Conservation (phyloP, 306 rosid species). For the Comarum palustre region DNA sequence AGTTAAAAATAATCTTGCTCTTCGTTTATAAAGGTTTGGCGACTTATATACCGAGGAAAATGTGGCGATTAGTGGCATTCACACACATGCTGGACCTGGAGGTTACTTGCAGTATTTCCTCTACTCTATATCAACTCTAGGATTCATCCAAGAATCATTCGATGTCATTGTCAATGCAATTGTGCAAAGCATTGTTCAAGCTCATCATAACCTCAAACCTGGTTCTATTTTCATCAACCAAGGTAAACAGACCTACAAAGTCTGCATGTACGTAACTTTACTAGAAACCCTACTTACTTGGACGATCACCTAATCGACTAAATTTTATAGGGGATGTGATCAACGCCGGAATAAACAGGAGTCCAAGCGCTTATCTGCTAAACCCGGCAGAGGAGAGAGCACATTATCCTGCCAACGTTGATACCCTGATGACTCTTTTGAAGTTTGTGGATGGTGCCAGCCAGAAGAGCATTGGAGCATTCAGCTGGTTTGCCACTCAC, state of each 20-base stretch:
- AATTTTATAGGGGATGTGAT: constrained; percentile 50
- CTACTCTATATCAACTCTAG: constrained; percentile 63
- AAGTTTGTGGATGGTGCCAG: constrained; percentile 58
- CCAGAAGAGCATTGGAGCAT: constrained; percentile 53
- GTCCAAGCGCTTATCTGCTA: constrained; percentile 73
- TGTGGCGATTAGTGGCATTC: constrained; percentile 81
- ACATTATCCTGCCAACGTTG: constrained; percentile 50
- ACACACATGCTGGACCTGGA: constrained; percentile 89
- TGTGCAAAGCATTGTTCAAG: constrained; percentile 63
- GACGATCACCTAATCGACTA: neutral
- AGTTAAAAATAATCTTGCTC: neutral
- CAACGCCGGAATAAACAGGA: constrained; percentile 68
- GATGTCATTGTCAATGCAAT: constrained; percentile 64
- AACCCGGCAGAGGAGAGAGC: constrained; percentile 71
- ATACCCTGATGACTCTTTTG: constrained; percentile 62
- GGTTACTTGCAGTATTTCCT: constrained; percentile 73
- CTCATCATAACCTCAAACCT: constrained; percentile 64
- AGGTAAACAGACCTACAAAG: constrained; percentile 29
- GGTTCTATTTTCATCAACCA: constrained; percentile 55
- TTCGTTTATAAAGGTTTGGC: constrained; percentile 47
- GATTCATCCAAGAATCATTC: constrained; percentile 78
- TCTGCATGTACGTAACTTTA: neutral
- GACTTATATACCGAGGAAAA: constrained; percentile 64
- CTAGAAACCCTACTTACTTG: neutral
- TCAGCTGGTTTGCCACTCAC: constrained; percentile 73